Base-by-base conservation (phyloP, 805 yeast species). In the Sungouiella thailandica region DNA sequence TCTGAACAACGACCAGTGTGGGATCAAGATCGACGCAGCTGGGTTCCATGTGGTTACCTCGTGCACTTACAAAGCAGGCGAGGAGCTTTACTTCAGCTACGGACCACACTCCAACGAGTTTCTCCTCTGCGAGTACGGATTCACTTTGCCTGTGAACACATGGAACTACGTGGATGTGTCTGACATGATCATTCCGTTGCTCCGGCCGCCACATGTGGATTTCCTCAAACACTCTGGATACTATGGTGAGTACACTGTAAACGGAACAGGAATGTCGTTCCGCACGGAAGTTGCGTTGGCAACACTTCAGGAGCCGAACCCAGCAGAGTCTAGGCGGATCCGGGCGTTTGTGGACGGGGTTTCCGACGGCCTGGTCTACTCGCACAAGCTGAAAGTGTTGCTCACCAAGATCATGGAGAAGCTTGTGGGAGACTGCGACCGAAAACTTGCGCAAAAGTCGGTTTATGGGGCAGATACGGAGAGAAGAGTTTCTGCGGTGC, bases 51-150 rank as follows among this genome's bases (percentile, higher is more conserved):
- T 82, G 2, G 45, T 47, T 49, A 59, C 44, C 41, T 49, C 45
- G 31, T 36, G 55, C 7, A 17, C 38, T 7, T 53, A 33, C 68
- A 64, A 44, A 37, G 52, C 6, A 5, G 47, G 32, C 53, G 78
- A 78, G 11, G 94, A 89, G 52, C 45, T 90, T 2, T 76, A 65
- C 46, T 69, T 90, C 44, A 75, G 81, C 32, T 90, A 90, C 53
- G 97, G 97, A 1, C 79, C 96, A 1, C 97, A 90, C 55, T 77
- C 83, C 7, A 88, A 90, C 53, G 87, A 78, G 31, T 85, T 85
- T 44, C 58, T 90, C 22, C 61, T 87, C 7, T 78, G 83, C 48
- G 97, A 90, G 55, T 90, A 90, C 52, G 97, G 97, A 1, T 90
- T 90, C 62, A 67, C 70, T 23, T 55, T 83, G 1, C 52, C 54